Percentiles rank a stretch among this genome's conserved stretches.
These are phyloP conservation scores for Clarireedia paspali DNA, from an alignment of 2,329 filamentous ascomycete genomes.

Conservation along the genomic window DNA sequence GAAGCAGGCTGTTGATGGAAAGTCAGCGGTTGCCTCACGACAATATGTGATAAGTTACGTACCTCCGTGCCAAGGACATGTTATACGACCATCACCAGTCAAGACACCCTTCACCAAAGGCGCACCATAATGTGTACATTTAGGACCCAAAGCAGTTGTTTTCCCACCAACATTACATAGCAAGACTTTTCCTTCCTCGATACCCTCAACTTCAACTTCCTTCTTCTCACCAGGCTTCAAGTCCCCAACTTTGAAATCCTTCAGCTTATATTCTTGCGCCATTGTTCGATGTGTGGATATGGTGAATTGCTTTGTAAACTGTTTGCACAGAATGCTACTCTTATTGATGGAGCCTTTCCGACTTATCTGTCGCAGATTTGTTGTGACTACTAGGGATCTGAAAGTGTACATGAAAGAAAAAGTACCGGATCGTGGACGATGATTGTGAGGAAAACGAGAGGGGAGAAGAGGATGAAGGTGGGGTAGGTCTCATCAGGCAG, in stretches of 20 bases:
- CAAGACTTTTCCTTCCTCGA: conserved; percentile 79
- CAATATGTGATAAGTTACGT: conserved; percentile 19
- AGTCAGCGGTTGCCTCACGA: neutral
- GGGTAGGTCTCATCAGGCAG: neutral
- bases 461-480: neutral
- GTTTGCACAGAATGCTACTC: neutral
- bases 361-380: conserved; percentile 2
- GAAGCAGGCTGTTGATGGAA: conserved; percentile 66
- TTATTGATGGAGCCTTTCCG: conserved; percentile 9
- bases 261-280: conserved; percentile 60
- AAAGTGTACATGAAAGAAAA: conserved; percentile 6
- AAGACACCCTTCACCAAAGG: conserved; percentile 82
- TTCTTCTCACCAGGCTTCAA: conserved; percentile 76
- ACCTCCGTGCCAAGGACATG: conserved; percentile 97
- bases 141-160: conserved; percentile 72
- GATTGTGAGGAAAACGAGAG: neutral
- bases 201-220: conserved; percentile 83
- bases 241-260: conserved; percentile 65
- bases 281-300: conserved; percentile 22
- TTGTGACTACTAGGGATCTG: neutral
- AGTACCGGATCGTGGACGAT: neutral
- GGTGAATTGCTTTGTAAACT: conserved; percentile 5
- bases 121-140: conserved; percentile 88
- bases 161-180: conserved; percentile 71
- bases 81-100: conserved; percentile 72